phyloP scores from a whole-genome alignment of 371 early-diverging fungal genomes.

The Mortierella sp. region DNA sequence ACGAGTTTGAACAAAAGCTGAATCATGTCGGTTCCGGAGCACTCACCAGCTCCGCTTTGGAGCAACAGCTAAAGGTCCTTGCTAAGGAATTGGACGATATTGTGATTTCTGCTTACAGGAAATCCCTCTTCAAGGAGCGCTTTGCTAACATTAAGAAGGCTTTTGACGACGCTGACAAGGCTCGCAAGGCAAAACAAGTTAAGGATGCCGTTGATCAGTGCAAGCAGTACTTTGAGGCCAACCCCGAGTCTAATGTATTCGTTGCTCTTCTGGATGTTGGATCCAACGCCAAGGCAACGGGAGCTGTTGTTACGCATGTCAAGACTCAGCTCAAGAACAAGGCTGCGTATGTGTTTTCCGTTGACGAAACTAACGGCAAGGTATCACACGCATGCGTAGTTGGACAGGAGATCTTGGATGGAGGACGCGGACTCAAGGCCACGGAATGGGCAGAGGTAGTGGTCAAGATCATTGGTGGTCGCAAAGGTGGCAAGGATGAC shows the following conservation, averaged over 20 bases:
- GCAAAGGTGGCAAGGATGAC: constrained; percentile 91
- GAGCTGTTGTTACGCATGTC: constrained; percentile 81
- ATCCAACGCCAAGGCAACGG: constrained; percentile 80
- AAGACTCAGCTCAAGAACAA: constrained; percentile 82
- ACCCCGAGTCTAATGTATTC: constrained; percentile 72
- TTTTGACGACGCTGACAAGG: constrained; percentile 92
- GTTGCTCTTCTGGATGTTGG: constrained; percentile 77
- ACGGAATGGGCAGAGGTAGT: constrained; percentile 92
- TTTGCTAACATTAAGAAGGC: constrained; percentile 82
- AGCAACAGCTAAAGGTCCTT: constrained; percentile 83
- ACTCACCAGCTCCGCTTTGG: constrained; percentile 75
- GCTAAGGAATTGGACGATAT: constrained; percentile 86
- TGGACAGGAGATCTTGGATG: constrained; percentile 67
- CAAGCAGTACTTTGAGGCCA: constrained; percentile 80
- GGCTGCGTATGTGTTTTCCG: constrained; percentile 86
- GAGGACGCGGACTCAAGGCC: constrained; percentile 85
- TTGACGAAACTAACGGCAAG: constrained; percentile 76
- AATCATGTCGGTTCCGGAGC: constrained; percentile 62
- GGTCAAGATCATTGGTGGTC: constrained; percentile 86
- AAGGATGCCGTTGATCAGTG: constrained; percentile 86
- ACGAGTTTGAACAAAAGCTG: constrained; percentile 74
- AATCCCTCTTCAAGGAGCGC: constrained; percentile 79
- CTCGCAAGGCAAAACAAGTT: constrained; percentile 84
- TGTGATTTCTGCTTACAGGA: constrained; percentile 84
- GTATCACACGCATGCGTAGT: constrained; percentile 91